Conservation (phyloP, 176 grass and related monocot species). For the Avena sativa region DNA sequence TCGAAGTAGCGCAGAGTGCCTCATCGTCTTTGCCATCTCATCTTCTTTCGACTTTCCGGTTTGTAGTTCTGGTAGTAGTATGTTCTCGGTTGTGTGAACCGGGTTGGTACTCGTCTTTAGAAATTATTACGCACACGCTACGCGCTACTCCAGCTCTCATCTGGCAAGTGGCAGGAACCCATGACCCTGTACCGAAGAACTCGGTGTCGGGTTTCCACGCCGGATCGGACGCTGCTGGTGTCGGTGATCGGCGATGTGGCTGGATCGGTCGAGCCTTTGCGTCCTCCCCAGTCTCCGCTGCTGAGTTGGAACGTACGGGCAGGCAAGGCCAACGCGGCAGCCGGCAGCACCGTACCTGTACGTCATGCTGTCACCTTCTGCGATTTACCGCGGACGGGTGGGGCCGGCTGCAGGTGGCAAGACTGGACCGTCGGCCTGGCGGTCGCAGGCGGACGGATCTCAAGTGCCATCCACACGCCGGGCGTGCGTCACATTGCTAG, state of each 20-base stretch:
- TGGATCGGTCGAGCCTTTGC: too few relatives aligned
- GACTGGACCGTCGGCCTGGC: conserved; percentile 30
- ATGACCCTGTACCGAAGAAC: conserved; percentile 21
- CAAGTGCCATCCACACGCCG: not conserved
- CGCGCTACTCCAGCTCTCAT: not conserved
- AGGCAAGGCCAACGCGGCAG: not conserved
- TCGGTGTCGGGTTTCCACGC: conserved; percentile 9
- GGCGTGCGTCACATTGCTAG: conserved; percentile 6
- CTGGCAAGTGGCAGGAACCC: not conserved
- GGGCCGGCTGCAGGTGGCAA: conserved; percentile 30
- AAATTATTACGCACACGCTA: not conserved
- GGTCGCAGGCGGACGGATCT: conserved; percentile 31
- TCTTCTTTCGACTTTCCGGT: not conserved
- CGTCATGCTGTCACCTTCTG: not conserved
- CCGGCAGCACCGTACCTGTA: not conserved
- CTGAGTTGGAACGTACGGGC: too few relatives aligned
- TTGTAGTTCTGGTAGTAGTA: too few relatives aligned
- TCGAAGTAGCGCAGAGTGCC: too few relatives aligned
- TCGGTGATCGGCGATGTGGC: conserved; percentile 41
- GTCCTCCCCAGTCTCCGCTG: too few relatives aligned
- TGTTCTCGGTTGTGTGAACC: not conserved
- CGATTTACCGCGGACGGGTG: not conserved
- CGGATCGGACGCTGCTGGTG: not conserved
- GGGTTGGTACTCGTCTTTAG: not conserved
- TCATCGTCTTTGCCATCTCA: not conserved